A percentile compares a stretch with the other conserved stretches of the same genome.
Conservation (phyloP, 1,284 basidiomycete species). For the Gomphus bonarii region DNA sequence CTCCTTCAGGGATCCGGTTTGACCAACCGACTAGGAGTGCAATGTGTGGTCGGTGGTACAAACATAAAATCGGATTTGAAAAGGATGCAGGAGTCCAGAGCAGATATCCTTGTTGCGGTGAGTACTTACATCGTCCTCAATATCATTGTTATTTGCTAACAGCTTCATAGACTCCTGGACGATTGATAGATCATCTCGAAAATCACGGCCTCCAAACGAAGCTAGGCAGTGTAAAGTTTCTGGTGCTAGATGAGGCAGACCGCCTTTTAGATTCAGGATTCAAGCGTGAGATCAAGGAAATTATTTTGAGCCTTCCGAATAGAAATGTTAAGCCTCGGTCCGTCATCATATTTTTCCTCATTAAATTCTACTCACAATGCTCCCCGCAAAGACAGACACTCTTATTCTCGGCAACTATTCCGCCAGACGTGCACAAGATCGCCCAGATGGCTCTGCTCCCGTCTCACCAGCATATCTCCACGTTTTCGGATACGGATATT, state of each 20-base stretch:
- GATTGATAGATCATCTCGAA: conserved; percentile 93
- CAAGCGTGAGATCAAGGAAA: conserved; percentile 98
- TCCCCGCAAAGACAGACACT: conserved; percentile 91
- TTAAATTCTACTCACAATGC: background rate
- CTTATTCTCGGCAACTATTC: conserved; percentile 99
- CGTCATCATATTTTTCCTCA: background rate
- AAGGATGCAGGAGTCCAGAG: conserved; percentile 71
- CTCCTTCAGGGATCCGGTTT: background rate
- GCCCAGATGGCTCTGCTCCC: conserved; percentile 34
- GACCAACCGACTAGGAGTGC: conserved; percentile 31
- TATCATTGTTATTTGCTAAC: conserved; percentile 27
- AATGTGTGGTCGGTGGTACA: conserved; percentile 80
- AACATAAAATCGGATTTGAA: conserved; percentile 84
- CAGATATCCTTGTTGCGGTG: conserved; percentile 5
- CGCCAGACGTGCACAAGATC: conserved; percentile 60
- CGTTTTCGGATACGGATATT: conserved; percentile 47
- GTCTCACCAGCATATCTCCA: conserved; percentile 51
- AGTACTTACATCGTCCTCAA: background rate
- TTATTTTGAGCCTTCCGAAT: conserved; percentile 46
- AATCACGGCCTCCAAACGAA: conserved; percentile 77
- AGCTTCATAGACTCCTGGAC: conserved; percentile 86
- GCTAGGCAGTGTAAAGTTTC: conserved; percentile 88
- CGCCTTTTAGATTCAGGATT: conserved; percentile 99
- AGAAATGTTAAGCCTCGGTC: background rate
- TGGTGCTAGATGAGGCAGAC: conserved; percentile 99